Evolutionary conservation across 495 filamentous ascomycete species (phyloP).

Genomic region (Aspergillus leporis): DNA sequence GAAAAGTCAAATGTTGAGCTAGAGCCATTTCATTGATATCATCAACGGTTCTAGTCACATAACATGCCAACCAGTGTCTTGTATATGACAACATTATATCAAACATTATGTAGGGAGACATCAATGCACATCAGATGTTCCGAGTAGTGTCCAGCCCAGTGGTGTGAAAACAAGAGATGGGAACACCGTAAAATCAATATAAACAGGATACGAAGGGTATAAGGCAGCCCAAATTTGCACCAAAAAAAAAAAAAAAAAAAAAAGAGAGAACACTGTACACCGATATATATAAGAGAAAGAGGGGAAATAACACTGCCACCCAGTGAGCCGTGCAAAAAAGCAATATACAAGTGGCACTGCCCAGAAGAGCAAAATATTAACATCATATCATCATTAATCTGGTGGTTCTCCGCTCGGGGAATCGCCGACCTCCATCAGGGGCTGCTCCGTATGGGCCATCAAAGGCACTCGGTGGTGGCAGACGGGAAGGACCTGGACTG

Average conservation of each 20-base stretch:
- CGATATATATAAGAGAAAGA: background rate
- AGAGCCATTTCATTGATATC: background rate
- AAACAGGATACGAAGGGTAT: slow-evolving; percentile 13
- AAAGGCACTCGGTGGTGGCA: slow-evolving; percentile 20
- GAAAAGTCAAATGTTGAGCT: background rate
- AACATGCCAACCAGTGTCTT: background rate
- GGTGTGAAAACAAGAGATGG: background rate
- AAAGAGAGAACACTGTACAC: slow-evolving; percentile 1
- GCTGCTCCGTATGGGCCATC: slow-evolving; percentile 30
- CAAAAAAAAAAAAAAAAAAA: too few relatives aligned
- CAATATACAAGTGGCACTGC: background rate
- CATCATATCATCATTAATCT: slow-evolving; percentile 82
- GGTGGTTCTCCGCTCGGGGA: slow-evolving; percentile 77
- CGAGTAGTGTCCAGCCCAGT: background rate
- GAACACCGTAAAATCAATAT: slow-evolving; percentile 2
- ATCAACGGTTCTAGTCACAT: background rate
- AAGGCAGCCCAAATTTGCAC: slow-evolving; percentile 11
- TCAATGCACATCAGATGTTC: slow-evolving; percentile 5
- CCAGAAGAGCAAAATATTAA: background rate
- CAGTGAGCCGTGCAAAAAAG: slow-evolving; percentile 8
- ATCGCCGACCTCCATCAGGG: slow-evolving; percentile 40
- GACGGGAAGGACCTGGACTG: slow-evolving; percentile 14
- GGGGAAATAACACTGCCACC: background rate
- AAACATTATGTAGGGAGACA: slow-evolving; percentile 6
- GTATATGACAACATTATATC: slow-evolving; percentile 6